Percentiles rank a stretch among this genome's conserved stretches.
These are phyloP conservation scores for Croton laevigatus DNA, from an alignment of 441 rosid genomes.

Conservation along the genomic window DNA sequence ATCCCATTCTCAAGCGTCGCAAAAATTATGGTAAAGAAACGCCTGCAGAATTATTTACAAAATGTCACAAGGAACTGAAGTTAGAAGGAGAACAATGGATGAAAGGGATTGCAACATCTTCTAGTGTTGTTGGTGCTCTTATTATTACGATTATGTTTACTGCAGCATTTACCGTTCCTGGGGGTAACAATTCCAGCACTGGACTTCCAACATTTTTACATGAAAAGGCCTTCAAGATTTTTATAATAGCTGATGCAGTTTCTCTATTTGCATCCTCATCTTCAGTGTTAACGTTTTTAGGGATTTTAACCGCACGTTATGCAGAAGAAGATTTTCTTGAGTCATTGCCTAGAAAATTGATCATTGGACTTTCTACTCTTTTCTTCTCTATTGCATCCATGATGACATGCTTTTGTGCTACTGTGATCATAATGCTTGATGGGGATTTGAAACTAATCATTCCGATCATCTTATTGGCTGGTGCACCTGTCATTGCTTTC, in stretches of 20 bases:
- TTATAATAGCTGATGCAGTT: conserved; percentile 12
- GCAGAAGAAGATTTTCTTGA: conserved; percentile 20
- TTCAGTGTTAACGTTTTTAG: conserved; percentile 4
- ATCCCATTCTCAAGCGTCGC: not conserved
- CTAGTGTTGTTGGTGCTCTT: conserved; percentile 13
- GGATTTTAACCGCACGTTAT: conserved; percentile 12
- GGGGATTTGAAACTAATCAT: not conserved
- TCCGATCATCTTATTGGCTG: conserved; percentile 4
- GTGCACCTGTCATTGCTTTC: conserved; percentile 10
- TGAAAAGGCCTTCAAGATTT: not conserved
- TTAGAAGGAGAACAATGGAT: conserved; percentile 18
- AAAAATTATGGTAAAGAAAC: rapidly evolving
- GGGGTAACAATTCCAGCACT: too few species aligned
- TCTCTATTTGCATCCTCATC: conserved; percentile 17
- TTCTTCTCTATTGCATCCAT: conserved; percentile 20
- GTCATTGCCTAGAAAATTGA: conserved; percentile 16
- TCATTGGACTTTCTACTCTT: conserved; percentile 16
- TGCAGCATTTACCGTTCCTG: conserved; percentile 22
- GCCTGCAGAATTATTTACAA: not conserved
- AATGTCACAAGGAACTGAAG: not conserved
- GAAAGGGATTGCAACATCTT: conserved; percentile 21
- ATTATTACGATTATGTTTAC: conserved; percentile 21
- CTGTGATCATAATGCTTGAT: not conserved
- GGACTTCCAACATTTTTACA: not conserved
- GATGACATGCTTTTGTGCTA: conserved; percentile 21